Evolutionary conservation across 768 basidiomycete genomes (phyloP), one percentile per base, ranked within the genome.

Genomic region (Boletus fagicola): DNA sequence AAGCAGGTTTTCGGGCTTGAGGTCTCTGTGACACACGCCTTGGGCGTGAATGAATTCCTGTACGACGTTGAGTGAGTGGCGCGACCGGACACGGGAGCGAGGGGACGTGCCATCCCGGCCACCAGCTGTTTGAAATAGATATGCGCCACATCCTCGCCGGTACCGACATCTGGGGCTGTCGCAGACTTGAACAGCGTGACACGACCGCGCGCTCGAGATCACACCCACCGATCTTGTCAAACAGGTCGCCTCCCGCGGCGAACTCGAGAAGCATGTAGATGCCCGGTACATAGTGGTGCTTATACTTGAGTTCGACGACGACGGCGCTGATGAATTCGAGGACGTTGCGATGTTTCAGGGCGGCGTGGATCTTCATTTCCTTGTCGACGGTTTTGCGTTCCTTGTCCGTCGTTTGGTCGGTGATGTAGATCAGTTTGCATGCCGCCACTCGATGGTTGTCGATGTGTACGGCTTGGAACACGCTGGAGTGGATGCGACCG

Each of bases 1-100:
- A 3, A 99, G 82, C 18, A 98, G 70, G 63, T 99, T 99, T 71
- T 99, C 97, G 0, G 97, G 97, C 68, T 99, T 99, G 53, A 99
- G 80, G 65, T 99, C 97, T 38, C 97, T 85, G 69, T 99, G 97
- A 65, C 92, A 95, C 20, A 99, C 89, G 3, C 97, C 97, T 74
- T 92, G 85, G 9, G 67, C 71, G 66, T 98, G 95, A 31, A 98
- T 88, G 72, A 90, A 96, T 31, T 80, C 77, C 94, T 96, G 53
- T 4, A 28, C 15, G 16, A 42, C 4, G 36, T 30, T 49, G 0
- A 33, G 22, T 38, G 57, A 35, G 50, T 49, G 49, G 39, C 36
- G 24, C 28, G 56, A 53, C 22, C 43, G 26, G 47, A 42, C 7
- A n/a, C 24, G 38, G 11, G 16, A 22, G 30, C 28, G 47, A 22